Base-by-base conservation (phyloP, 495 filamentous ascomycete species). In the Neurospora cerealis region DNA sequence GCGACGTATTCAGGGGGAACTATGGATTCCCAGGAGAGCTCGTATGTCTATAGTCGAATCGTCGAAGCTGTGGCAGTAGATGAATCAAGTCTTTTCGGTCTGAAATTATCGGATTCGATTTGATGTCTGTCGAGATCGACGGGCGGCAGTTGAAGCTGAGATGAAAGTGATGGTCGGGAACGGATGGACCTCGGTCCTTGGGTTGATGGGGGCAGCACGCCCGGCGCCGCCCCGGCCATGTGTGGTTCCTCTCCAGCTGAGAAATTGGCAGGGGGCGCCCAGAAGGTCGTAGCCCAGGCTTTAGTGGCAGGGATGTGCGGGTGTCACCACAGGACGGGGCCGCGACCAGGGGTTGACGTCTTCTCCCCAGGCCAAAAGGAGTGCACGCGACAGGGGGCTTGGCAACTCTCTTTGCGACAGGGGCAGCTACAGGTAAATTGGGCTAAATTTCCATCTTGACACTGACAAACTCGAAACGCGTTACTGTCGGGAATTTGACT, bases 261-360 rank as follows among this genome's bases (percentile, higher is more conserved):
- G 5, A 21, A 62, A 62, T 62, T 62, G 28, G 54, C 54, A 66
- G 54, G 54, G 54, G 54, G 54, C 28, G 54, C 54, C 54, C 70
- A 72, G 70, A 54, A 71, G 24, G 39, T 71, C 40, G 69, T 21
- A 70, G 38, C 48, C 28, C 72, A 38, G 38, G 36, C 34, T 32
- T 70, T 42, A 70, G 17, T 41, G 36, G 36, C 69, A 70, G 69
- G 69, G 38, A 48, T 32, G 39, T 15, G n/a, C 70, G 28, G 69
- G 69, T 38, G 69, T 70, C 38, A 34, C 37, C 13, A 62, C 54
- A 38, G 70, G 62, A 11, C 3, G 37, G 70, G 15, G 37, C 73
- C 44, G 42, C 62, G 15, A 19, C 34, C 32, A 62, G 60, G 69
- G 74, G 70, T 40, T 78, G 76, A 78, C 76, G 76, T 78, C 71